These are phyloP conservation scores for Cyberlindnera euphorbiiphila DNA, from an alignment of 805 yeast genomes.

Conservation along the genomic window DNA sequence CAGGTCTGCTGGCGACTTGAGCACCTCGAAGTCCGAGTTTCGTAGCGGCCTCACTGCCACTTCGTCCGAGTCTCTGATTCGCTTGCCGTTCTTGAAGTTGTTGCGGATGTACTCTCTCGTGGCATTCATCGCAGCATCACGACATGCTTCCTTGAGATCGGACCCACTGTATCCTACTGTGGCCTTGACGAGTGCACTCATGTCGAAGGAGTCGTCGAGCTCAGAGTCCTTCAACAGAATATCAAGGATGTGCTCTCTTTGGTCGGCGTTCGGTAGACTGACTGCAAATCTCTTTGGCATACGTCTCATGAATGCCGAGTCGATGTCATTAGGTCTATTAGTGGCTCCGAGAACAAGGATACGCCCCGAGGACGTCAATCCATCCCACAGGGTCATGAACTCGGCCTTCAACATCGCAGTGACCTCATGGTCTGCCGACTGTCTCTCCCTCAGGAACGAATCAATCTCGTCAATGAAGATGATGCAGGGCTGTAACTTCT, in stretches of 20 bases:
- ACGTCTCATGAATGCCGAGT: slow-evolving; percentile 86
- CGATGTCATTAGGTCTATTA: slow-evolving; percentile 87
- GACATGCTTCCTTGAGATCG: slow-evolving; percentile 83
- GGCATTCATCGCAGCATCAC: slow-evolving; percentile 89
- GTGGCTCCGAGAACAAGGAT: slow-evolving; percentile 92
- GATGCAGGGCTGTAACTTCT: slow-evolving; percentile 89
- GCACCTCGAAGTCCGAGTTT: slow-evolving; percentile 48
- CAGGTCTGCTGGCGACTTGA: slow-evolving; percentile 1
- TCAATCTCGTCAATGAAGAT: slow-evolving; percentile 96
- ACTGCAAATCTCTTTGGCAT: slow-evolving; percentile 88
- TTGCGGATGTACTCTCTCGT: slow-evolving; percentile 77
- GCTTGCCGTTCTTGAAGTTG: slow-evolving; percentile 37
- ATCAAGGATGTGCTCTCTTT: slow-evolving; percentile 66
- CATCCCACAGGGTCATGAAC: slow-evolving; percentile 98
- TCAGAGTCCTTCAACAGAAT: slow-evolving; percentile 65
- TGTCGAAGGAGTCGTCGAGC: slow-evolving; percentile 54
- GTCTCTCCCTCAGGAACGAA: slow-evolving; percentile 84
- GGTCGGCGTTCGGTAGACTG: slow-evolving; percentile 61
- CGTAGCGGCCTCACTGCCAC: slow-evolving; percentile 55
- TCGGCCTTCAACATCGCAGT: slow-evolving; percentile 93
- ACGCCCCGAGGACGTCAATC: slow-evolving; percentile 71
- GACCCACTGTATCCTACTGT: slow-evolving; percentile 86
- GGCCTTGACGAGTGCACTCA: slow-evolving; percentile 51
- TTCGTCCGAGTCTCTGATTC: slow-evolving; percentile 34
- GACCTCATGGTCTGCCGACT: slow-evolving; percentile 87